phyloP scores from a whole-genome alignment of 2,329 filamentous ascomycete genomes.

The Fusarium devonianum region DNA sequence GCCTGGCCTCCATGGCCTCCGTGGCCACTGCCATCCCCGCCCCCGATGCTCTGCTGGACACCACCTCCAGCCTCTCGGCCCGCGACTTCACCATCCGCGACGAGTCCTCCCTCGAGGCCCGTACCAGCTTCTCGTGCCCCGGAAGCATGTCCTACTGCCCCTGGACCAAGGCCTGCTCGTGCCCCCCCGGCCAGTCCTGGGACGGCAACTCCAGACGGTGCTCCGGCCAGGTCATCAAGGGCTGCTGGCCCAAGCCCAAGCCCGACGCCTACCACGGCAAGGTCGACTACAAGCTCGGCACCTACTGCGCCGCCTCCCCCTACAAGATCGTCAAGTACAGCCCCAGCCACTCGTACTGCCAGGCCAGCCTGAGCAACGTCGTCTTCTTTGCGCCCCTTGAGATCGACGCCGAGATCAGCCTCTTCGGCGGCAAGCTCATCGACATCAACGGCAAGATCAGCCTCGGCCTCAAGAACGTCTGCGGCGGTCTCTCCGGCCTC shows the following conservation, averaged over 20 bases:
- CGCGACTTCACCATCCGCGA: conserved; percentile 28
- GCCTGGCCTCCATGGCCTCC: conserved; percentile 39
- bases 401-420: conserved; percentile 41
- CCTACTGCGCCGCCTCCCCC: conserved; percentile 47
- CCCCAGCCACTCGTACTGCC: conserved; percentile 46
- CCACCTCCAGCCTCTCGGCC: conserved; percentile 29
- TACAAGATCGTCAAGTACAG: conserved; percentile 48
- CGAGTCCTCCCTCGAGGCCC: conserved; percentile 30
- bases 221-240: conserved; percentile 37
- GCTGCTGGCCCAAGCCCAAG: conserved; percentile 47
- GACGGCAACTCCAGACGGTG: conserved; percentile 43
- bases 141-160: conserved; percentile 47
- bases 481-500: conserved; percentile 45
- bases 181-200: conserved; percentile 51
- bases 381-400: conserved; percentile 45
- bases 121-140: conserved; percentile 45
- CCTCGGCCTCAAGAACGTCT: conserved; percentile 43
- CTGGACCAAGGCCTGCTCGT: conserved; percentile 53
- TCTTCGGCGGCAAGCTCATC: conserved; percentile 36
- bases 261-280: conserved; percentile 34
- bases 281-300: conserved; percentile 40
- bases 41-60: conserved; percentile 43
- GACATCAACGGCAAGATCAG: conserved; percentile 41
- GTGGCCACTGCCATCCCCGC: conserved; percentile 37
- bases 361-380: conserved; percentile 45